These are phyloP conservation scores for Helotiales sp. DNA, from an alignment of 2,329 filamentous ascomycete species.

Conservation along the genomic window DNA sequence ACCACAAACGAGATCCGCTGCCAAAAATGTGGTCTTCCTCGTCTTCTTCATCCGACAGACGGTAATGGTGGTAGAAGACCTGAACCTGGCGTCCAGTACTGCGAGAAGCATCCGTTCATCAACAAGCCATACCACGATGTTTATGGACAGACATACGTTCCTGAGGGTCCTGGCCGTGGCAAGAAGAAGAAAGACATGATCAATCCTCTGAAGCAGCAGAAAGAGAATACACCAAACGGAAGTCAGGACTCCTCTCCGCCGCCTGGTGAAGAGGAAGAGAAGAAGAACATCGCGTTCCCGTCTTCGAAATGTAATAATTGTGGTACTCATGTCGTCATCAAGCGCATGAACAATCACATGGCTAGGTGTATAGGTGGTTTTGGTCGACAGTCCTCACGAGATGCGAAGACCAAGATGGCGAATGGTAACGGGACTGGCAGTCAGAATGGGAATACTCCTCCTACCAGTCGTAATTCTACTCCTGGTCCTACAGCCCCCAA, in stretches of 20 bases:
- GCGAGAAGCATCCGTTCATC: constrained; percentile 79
- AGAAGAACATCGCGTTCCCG: constrained; percentile 67
- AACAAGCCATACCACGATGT: constrained; percentile 79
- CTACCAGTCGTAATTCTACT: constrained; percentile 67
- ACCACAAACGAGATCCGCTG: constrained; percentile 75
- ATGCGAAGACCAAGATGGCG: constrained; percentile 66
- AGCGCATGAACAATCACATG: constrained; percentile 71
- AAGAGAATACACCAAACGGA: constrained; percentile 47
- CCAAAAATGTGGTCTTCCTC: constrained; percentile 74
- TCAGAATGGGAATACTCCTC: constrained; percentile 61
- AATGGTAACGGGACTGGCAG: constrained; percentile 56
- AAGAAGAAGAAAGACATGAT: constrained; percentile 82
- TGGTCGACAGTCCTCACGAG: constrained; percentile 65
- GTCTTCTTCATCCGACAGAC: constrained; percentile 73
- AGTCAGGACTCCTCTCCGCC: constrained; percentile 53
- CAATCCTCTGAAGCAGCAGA: constrained; percentile 46
- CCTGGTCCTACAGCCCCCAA: constrained; percentile 51
- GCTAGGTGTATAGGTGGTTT: constrained; percentile 70
- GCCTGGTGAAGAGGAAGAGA: constrained; percentile 57
- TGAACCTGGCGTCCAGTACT: constrained; percentile 73
- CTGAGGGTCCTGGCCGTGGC: constrained; percentile 74
- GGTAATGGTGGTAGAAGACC: constrained; percentile 69
- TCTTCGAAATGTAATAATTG: constrained; percentile 71
- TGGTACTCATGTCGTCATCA: constrained; percentile 68
- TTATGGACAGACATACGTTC: constrained; percentile 81